phyloP scores from a whole-genome alignment of 371 early-diverging fungal species.

The Sporodiniella umbellata region DNA sequence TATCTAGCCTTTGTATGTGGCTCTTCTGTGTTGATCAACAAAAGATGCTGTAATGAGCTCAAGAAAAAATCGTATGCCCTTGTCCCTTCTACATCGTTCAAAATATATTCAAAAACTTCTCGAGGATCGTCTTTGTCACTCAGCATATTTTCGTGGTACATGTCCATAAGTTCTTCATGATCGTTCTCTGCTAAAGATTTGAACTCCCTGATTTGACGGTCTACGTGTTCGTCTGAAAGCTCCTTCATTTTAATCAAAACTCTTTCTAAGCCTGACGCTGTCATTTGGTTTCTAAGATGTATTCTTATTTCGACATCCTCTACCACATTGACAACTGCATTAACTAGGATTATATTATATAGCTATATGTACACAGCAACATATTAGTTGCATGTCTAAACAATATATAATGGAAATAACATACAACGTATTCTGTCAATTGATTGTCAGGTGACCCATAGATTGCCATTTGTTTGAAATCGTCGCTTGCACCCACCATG shows the following conservation, averaged over 20 bases:
- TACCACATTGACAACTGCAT: conserved; percentile 77
- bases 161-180: conserved; percentile 74
- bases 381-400: too few relatives aligned
- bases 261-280: conserved; percentile 67
- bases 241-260: conserved; percentile 72
- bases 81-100: conserved; percentile 71
- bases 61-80: conserved; percentile 76
- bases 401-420: conserved; percentile 9
- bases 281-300: conserved; percentile 76
- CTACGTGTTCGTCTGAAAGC: conserved; percentile 65
- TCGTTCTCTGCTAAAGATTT: conserved; percentile 73
- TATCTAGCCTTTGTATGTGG: conserved; percentile 59
- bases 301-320: conserved; percentile 77
- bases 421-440: conserved; percentile 72
- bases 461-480: conserved; percentile 61
- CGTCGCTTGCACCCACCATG: conserved; percentile 77
- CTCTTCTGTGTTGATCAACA: conserved; percentile 68
- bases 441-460: conserved; percentile 65
- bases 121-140: conserved; percentile 78
- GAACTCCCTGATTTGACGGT: conserved; percentile 73
- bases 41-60: conserved; percentile 74
- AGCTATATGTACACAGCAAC: conserved; percentile 28
- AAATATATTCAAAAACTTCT: conserved; percentile 75
- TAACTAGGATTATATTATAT: conserved; percentile 79
- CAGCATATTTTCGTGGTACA: conserved; percentile 71